These are phyloP conservation scores for Primulina tabacum DNA, from an alignment of 257 asterid genomes.

Conservation along the genomic window DNA sequence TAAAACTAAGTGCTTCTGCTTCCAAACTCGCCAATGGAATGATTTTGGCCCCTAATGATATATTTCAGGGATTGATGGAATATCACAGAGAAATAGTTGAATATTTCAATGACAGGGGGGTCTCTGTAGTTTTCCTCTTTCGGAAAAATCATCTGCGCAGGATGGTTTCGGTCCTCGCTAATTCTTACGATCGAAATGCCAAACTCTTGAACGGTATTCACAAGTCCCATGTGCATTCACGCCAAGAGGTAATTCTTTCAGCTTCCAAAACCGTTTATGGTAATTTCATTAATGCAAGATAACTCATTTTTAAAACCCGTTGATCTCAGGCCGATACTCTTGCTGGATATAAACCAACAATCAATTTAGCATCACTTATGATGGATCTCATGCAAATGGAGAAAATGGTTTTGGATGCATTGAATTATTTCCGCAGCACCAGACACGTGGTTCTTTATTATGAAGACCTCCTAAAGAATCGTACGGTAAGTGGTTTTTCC, in stretches of 20 bases:
- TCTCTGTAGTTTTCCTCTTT: conserved; percentile 58
- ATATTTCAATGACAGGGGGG: conserved; percentile 51
- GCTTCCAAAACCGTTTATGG: background rate
- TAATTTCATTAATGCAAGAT: background rate
- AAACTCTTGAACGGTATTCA: conserved; percentile 73
- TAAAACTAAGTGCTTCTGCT: background rate
- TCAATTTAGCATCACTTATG: conserved; percentile 52
- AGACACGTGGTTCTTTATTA: conserved; percentile 71
- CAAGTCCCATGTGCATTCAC: conserved; percentile 78
- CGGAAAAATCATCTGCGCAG: conserved; percentile 66
- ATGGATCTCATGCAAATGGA: conserved; percentile 65
- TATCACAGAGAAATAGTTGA: conserved; percentile 52
- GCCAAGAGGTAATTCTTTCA: conserved; percentile 45
- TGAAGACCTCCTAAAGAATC: conserved; percentile 76
- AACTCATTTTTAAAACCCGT: conserved; percentile 13
- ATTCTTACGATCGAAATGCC: conserved; percentile 66
- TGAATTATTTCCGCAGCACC: conserved; percentile 61
- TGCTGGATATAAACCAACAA: conserved; percentile 69
- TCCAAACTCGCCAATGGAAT: background rate
- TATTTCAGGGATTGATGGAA: conserved; percentile 55
- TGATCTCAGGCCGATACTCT: conserved; percentile 66
- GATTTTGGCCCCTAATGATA: background rate
- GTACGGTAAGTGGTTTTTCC: conserved; percentile 46
- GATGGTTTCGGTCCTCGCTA: conserved; percentile 65
- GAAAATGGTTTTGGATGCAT: conserved; percentile 40